These are phyloP conservation scores for Leccinum variicolor DNA, from an alignment of 768 basidiomycete genomes.

Conservation along the genomic window DNA sequence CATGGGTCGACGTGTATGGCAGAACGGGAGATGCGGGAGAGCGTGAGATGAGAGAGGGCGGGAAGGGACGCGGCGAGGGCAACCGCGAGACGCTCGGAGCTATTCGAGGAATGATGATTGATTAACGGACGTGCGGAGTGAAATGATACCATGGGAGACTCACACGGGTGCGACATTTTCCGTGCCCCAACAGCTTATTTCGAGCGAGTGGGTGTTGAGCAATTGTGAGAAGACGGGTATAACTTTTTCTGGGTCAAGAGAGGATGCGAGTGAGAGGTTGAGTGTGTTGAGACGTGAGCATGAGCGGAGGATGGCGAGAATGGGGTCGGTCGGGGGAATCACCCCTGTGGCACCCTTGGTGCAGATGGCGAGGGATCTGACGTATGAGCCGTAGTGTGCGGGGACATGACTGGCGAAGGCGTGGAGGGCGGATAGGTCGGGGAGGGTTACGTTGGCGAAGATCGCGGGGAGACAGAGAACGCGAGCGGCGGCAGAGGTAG, in stretches of 20 bases:
- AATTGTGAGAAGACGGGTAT: conserved; percentile 25
- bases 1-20: conserved; percentile 58
- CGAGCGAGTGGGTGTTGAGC: conserved; percentile 13
- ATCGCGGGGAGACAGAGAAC: conserved; percentile 52
- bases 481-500: conserved; percentile 49
- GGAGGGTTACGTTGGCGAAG: conserved; percentile 57
- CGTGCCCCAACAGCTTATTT: conserved; percentile 25
- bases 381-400: conserved; percentile 48
- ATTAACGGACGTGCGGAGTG: neutral
- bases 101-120: neutral
- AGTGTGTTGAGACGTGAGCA: conserved; percentile 41
- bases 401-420: conserved; percentile 60
- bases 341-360: conserved; percentile 34
- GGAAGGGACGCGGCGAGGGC: conserved; percentile 61
- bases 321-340: conserved; percentile 39
- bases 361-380: conserved; percentile 44
- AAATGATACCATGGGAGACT: conserved; percentile 9
- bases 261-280: conserved; percentile 25
- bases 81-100: conserved; percentile 61
- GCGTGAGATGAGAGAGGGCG: conserved; percentile 50
- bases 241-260: conserved; percentile 16
- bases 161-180: conserved; percentile 38
- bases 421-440: conserved; percentile 41
- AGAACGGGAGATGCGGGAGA: conserved; percentile 66
- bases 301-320: conserved; percentile 48